A percentile compares a stretch with the other conserved stretches of the same genome.
Evolutionary conservation across 2,329 filamentous ascomycete species (phyloP).

Genomic region (Corinectria fuckeliana): DNA sequence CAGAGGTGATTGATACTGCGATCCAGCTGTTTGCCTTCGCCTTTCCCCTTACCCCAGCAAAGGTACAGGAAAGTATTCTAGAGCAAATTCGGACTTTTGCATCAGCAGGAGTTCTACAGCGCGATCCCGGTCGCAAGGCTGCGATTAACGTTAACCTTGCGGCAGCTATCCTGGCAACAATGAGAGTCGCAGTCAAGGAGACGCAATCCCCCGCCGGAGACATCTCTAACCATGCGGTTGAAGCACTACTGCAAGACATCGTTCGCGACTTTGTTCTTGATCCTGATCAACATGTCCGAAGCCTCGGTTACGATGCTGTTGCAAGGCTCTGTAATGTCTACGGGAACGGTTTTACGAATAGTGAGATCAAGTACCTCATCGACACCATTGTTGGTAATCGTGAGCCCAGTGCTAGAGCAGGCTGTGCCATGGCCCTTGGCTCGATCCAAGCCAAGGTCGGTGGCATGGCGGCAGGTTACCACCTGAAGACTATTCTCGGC

Average conservation of each 20-base stretch:
- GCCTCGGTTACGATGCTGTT: slow-evolving; percentile 82
- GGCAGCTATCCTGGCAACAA: slow-evolving; percentile 76
- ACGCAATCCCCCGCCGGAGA: slow-evolving; percentile 75
- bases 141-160: slow-evolving; percentile 92
- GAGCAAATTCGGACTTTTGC: slow-evolving; percentile 92
- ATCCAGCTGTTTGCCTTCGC: slow-evolving; percentile 93
- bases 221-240: slow-evolving; percentile 75
- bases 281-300: slow-evolving; percentile 84
- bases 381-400: slow-evolving; percentile 94
- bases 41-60: slow-evolving; percentile 85
- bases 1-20: slow-evolving; percentile 92
- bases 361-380: slow-evolving; percentile 88
- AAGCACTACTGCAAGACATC: slow-evolving; percentile 83
- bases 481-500: slow-evolving; percentile 95
- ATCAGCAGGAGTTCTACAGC: slow-evolving; percentile 78
- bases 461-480: slow-evolving; percentile 95
- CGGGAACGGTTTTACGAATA: slow-evolving; percentile 87
- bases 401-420: slow-evolving; percentile 90
- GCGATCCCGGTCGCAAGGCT: slow-evolving; percentile 86
- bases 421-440: slow-evolving; percentile 91
- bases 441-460: slow-evolving; percentile 95
- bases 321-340: slow-evolving; percentile 84
- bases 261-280: slow-evolving; percentile 76
- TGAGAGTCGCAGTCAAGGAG: slow-evolving; percentile 86
- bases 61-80: slow-evolving; percentile 93